Conservation (phyloP, 1,139 yeast genomes). For the Scheffersomyces illinoinensis region DNA sequence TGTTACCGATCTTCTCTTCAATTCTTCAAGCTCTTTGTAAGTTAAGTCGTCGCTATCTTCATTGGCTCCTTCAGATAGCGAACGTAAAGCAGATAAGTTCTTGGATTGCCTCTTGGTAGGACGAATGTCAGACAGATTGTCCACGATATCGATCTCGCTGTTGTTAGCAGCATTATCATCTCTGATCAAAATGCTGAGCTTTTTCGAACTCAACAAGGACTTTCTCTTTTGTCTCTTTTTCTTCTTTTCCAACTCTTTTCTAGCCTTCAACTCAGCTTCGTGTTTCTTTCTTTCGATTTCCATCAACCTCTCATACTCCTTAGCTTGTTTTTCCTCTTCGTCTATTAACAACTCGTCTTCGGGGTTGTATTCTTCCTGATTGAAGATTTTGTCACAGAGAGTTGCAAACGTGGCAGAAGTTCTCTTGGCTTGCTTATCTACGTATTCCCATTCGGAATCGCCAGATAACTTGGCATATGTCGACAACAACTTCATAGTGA, state of each 20-base stretch:
- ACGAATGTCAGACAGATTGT: slow-evolving; percentile 20
- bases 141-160: slow-evolving; percentile 32
- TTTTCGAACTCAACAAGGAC: slow-evolving; percentile 42
- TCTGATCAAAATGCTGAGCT: slow-evolving; percentile 39
- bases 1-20: slow-evolving; percentile 51
- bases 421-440: slow-evolving; percentile 72
- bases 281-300: slow-evolving; percentile 52
- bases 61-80: slow-evolving; percentile 38
- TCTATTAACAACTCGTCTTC: slow-evolving; percentile 54
- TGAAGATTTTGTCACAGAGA: slow-evolving; percentile 73
- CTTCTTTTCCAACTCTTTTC: slow-evolving; percentile 49
- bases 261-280: slow-evolving; percentile 47
- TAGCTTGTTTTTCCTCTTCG: slow-evolving; percentile 52
- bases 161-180: slow-evolving; percentile 26
- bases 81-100: slow-evolving; percentile 25
- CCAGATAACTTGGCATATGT: slow-evolving; percentile 71
- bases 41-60: slow-evolving; percentile 32
- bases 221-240: slow-evolving; percentile 45
- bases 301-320: slow-evolving; percentile 50
- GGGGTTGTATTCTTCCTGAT: slow-evolving; percentile 55
- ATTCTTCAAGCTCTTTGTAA: slow-evolving; percentile 40
- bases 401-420: slow-evolving; percentile 78
- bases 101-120: slow-evolving; percentile 45
- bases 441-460: slow-evolving; percentile 68
- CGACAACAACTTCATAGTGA: slow-evolving; percentile 66